Evolutionary conservation across 225 moss, liverwort and hornwort genomes (phyloP).

Genomic region (Climacium dendroides): DNA sequence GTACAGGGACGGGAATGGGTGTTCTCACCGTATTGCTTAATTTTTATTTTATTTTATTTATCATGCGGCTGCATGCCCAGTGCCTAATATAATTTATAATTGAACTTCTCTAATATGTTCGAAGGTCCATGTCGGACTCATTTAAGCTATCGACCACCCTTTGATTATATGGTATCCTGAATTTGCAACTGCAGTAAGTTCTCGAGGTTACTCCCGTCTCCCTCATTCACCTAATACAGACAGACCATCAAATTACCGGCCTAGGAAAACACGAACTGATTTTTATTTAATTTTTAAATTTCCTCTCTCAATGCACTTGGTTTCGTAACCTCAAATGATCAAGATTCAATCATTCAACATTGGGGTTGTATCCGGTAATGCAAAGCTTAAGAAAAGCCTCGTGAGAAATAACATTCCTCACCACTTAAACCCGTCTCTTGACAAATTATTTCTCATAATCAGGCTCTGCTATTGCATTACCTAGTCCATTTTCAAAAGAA

Average conservation of each 20-base stretch:
- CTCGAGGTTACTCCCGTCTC: neutral
- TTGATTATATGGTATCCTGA: neutral
- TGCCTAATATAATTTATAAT: neutral
- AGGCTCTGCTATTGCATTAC: neutral
- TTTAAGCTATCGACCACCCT: neutral
- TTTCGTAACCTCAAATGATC: neutral
- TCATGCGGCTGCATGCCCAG: neutral
- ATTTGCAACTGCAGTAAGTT: neutral
- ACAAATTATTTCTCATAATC: neutral
- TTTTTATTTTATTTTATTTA: neutral
- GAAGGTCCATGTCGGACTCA: neutral
- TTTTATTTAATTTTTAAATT: fast-evolving
- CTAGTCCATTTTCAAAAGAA: neutral
- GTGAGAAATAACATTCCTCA: neutral
- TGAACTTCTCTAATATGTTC: neutral
- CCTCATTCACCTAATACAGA: neutral
- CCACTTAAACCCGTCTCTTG: neutral
- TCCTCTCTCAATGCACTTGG: neutral
- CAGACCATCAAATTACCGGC: neutral
- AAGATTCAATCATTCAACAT: neutral
- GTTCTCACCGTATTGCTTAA: neutral
- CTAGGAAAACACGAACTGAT: too few relatives aligned
- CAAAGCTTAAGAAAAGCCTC: neutral
- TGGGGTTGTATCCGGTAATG: neutral
- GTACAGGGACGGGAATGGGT: too few relatives aligned